A percentile compares a stretch with the other conserved stretches of the same genome.
Conservation (phyloP, 345 rosid genomes). For the Diplotaxis tenuifolia region DNA sequence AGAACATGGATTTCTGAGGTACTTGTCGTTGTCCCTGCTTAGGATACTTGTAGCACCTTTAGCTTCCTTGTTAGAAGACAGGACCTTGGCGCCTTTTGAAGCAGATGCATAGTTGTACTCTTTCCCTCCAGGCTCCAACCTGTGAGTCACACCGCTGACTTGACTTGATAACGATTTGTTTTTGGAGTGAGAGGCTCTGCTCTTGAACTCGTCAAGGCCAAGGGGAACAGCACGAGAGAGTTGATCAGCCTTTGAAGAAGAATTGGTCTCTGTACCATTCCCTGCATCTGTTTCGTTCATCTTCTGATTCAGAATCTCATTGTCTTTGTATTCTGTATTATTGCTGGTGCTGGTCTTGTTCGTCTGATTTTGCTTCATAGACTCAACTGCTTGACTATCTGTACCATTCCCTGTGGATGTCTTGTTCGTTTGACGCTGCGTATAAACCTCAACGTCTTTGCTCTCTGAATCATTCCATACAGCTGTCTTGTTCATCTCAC, state of each 20-base stretch:
- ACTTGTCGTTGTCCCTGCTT: slow-evolving; percentile 81
- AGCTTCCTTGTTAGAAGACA: slow-evolving; percentile 86
- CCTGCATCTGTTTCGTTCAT: slow-evolving; percentile 4
- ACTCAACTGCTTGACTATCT: neutral
- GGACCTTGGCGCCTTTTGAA: slow-evolving; percentile 84
- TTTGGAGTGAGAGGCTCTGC: slow-evolving; percentile 61
- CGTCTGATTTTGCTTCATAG: neutral
- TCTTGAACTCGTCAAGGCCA: slow-evolving; percentile 94
- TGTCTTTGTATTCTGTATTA: neutral
- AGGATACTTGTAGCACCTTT: slow-evolving; percentile 83
- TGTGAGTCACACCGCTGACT: slow-evolving; percentile 62
- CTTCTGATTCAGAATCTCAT: slow-evolving; percentile 7
- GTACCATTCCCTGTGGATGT: slow-evolving; percentile 5
- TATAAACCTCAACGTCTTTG: neutral
- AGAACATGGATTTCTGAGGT: slow-evolving; percentile 91
- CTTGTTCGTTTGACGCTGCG: slow-evolving; percentile 3
- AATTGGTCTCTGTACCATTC: slow-evolving; percentile 33
- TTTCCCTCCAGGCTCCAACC: slow-evolving; percentile 88
- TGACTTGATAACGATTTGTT: slow-evolving; percentile 62
- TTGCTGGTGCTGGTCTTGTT: neutral
- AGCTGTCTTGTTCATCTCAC: slow-evolving; percentile 4
- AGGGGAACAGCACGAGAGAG: slow-evolving; percentile 57
- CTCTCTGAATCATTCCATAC: slow-evolving; percentile 17
- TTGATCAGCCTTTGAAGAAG: slow-evolving; percentile 43
- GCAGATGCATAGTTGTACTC: slow-evolving; percentile 90